These are phyloP conservation scores for Vaccinium darrowii DNA, from an alignment of 148 eudicot species.

Conservation along the genomic window DNA sequence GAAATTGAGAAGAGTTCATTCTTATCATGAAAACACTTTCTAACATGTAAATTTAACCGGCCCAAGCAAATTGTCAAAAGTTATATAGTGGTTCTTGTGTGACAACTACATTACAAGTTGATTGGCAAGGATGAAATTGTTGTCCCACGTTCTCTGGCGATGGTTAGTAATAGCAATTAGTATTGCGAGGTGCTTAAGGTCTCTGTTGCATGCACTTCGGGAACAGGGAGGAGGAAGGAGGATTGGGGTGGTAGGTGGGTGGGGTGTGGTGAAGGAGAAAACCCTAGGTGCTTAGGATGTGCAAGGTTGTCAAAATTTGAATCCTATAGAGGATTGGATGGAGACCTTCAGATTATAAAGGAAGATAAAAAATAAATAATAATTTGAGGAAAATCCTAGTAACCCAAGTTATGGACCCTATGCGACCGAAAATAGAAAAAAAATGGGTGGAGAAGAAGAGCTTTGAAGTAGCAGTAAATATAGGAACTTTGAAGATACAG, in stretches of 20 bases:
- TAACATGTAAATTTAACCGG: not conserved
- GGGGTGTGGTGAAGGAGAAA: not conserved
- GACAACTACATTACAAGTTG: not conserved
- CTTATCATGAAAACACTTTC: constrained; percentile 2
- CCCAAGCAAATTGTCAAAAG: not conserved
- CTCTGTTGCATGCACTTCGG: not conserved
- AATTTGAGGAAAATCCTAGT: not conserved
- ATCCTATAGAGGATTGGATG: not conserved
- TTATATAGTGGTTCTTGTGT: not conserved
- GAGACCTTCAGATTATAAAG: not conserved
- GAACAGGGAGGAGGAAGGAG: not conserved
- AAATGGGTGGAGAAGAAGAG: not conserved
- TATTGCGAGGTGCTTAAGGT: not conserved
- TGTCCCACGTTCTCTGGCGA: not conserved
- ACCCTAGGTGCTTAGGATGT: not conserved
- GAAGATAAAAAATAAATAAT: not conserved
- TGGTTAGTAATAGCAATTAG: not conserved
- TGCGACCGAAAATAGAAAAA: not conserved
- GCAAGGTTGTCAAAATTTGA: not conserved
- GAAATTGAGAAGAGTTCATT: not conserved
- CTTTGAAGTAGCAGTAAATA: not conserved
- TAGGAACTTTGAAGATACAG: not conserved
- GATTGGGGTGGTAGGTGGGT: too few species aligned
- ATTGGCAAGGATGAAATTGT: not conserved
- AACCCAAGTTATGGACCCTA: not conserved